Base-by-base conservation (phyloP, 2,329 filamentous ascomycete species). In the Hypocrella siamensis region DNA sequence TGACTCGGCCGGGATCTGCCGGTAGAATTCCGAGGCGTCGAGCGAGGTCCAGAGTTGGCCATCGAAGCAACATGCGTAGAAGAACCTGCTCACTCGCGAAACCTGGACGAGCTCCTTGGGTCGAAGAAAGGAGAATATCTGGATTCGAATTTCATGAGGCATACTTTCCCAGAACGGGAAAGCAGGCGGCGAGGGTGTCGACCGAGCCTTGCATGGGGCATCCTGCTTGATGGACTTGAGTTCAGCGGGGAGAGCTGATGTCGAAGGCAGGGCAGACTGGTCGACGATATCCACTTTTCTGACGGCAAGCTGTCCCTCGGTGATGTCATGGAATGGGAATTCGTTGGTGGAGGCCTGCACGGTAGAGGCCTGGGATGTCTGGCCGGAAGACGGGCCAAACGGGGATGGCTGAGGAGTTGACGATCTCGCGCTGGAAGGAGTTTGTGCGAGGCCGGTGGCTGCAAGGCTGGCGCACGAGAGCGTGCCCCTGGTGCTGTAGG, bases 11-110 rank as follows among this genome's bases (percentile, higher is more conserved):
- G 88, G 79, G 40, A 96, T 96, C 32, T 85, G 72, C 40, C 70
- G 71, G 49, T 96, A 94, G 53, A 88, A 96, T 31, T 81, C 75
- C 6, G 84, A 78, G 2, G 82, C 75, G 51, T 96, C 85, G 30
- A 96, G 67, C 26, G 69, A 73, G 4, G 75, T 76, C 90, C 90
- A 98, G 12, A 96, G 59, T 56, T 98, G 90, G 2, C 90, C 90
- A 51, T 98, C 88, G 45, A 88, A 93, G 56, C 88, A 94, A 55
- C 82, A 75, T 30, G 68, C 65, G 52, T 93, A 65, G 63, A 90
- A 94, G 5, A 67, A 57, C 51, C 75, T 84, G 48, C 75, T 88
- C 15, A 90, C 79, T 14, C 72, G 61, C 1, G 88, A 93, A 34
- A 71, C 70, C 36, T 75, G 70, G 9, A 94, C 74, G 21, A 96